These are phyloP conservation scores for Diaporthe eres DNA, from an alignment of 2,329 filamentous ascomycete species.

Conservation along the genomic window DNA sequence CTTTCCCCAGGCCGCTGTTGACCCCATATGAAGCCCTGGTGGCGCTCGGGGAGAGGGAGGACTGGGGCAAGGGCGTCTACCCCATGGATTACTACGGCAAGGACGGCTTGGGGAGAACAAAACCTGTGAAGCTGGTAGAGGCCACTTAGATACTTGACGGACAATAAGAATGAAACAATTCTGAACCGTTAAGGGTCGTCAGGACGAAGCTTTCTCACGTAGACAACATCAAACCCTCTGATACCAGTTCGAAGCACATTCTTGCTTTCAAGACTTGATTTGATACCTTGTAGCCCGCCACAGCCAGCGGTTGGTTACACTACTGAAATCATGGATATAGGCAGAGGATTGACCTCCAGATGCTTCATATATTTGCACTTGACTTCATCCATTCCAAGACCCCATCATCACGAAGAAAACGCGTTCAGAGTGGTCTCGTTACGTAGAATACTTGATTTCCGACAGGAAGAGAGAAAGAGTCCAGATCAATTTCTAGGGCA, in stretches of 20 bases:
- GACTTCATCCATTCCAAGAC: rapidly evolving
- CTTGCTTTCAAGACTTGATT: background rate
- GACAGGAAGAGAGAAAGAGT: background rate
- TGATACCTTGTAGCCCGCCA: background rate
- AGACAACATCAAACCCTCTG: background rate
- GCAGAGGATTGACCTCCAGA: background rate
- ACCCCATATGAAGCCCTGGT: conserved; percentile 97
- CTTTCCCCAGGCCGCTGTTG: conserved; percentile 87
- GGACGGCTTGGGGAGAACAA: conserved; percentile 89
- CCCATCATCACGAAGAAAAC: too few relatives aligned
- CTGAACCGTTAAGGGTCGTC: background rate
- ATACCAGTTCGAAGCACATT: background rate
- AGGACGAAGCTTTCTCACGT: too few relatives aligned
- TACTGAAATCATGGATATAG: background rate
- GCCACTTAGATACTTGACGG: conserved; percentile 23
- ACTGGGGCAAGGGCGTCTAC: conserved; percentile 84
- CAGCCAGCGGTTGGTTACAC: too few relatives aligned
- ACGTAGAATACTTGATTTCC: background rate
- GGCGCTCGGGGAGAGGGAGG: conserved; percentile 83
- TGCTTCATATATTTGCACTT: too few relatives aligned
- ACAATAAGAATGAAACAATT: background rate
- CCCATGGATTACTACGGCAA: conserved; percentile 99
- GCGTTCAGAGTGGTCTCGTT: background rate
- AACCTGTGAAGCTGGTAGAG: conserved; percentile 50
- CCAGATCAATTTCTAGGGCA: background rate